Percentiles rank a stretch among this genome's conserved stretches.
These are phyloP conservation scores for Lasiodiplodia gonubiensis DNA, from an alignment of 2,329 filamentous ascomycete species.

Conservation along the genomic window DNA sequence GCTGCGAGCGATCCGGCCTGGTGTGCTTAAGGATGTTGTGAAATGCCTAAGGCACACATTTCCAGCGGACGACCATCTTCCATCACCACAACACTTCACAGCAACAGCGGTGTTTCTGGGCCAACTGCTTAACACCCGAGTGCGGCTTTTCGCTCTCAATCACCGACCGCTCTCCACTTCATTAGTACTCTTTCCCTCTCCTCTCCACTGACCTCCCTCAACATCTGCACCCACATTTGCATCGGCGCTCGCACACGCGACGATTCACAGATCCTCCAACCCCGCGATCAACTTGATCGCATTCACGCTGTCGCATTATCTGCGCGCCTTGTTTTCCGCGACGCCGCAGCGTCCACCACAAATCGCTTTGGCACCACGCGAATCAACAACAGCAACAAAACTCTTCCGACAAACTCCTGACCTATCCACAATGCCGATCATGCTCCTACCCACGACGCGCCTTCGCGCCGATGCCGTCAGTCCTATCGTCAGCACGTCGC, in stretches of 20 bases:
- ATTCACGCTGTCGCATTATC: not conserved
- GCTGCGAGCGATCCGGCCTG: not conserved
- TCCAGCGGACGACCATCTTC: not conserved
- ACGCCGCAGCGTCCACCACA: no score
- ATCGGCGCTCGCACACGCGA: not conserved
- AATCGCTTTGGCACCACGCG: no score
- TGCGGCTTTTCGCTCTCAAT: not conserved
- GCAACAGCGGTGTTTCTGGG: not conserved
- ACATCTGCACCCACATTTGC: not conserved
- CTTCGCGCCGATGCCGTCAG: not conserved
- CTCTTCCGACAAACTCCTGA: not conserved
- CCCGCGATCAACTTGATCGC: not conserved
- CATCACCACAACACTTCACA: not conserved
- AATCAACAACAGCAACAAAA: not conserved
- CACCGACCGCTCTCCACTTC: not conserved
- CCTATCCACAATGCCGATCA: not conserved
- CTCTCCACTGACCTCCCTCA: not conserved
- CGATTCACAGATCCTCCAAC: not conserved
- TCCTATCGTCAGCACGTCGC: not conserved
- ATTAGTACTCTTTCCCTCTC: not conserved
- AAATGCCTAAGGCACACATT: not conserved
- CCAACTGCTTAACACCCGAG: not conserved
- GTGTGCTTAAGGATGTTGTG: not conserved
- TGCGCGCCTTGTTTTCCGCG: no score
- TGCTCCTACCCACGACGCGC: not conserved